Base-by-base conservation (phyloP, 345 rosid species). In the Leavenworthia alabamica region DNA sequence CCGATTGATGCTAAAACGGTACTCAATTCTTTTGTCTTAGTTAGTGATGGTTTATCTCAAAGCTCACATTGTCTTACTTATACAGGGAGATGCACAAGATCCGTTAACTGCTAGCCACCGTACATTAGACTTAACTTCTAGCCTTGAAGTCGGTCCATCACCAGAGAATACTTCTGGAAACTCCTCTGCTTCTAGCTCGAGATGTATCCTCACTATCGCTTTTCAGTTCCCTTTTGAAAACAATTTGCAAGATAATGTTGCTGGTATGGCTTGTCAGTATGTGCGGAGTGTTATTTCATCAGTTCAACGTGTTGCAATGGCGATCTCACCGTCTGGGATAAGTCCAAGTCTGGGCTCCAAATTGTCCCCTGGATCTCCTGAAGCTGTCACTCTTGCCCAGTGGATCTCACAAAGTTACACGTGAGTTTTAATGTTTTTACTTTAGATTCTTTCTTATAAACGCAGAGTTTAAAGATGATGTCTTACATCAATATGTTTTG, bases 241-340 rank as follows among this genome's bases (percentile, higher is more conserved):
- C 80, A 85, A 76, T 71, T 77, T 88, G 51, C 97, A 88, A 64
- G 99, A 94, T 0, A 94, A 82, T 74, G 99, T 94, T 56, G 95
- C 93, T 1, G 75, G 82, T 65, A 90, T 94, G 99, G 99, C 97
- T 17, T 81, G 89, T 5, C 97, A 94, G 67, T 94, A 94, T 32
- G 80, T 94, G 4, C 81, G 95, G 1, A 94, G 90, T 9, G 95
- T 94, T 56, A 90, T 94, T 48, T 83, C 96, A 9, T 83, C 99
- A 0, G 96, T 94, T 40, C 99, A 94, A 83, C 85, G 95, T 22
- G 93, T 94, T 55, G 97, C 99, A 13, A 86, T 82, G 89, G 99
- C 91, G 15, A 84, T 94, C 67, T 83, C 97, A 58, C 97, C 95
- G 3, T 79, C 97, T 3, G 96, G 96, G 53, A 53, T 82, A 77